Evolutionary conservation across 1,284 basidiomycete species (phyloP).

Genomic region (Cryptococcus sp.): DNA sequence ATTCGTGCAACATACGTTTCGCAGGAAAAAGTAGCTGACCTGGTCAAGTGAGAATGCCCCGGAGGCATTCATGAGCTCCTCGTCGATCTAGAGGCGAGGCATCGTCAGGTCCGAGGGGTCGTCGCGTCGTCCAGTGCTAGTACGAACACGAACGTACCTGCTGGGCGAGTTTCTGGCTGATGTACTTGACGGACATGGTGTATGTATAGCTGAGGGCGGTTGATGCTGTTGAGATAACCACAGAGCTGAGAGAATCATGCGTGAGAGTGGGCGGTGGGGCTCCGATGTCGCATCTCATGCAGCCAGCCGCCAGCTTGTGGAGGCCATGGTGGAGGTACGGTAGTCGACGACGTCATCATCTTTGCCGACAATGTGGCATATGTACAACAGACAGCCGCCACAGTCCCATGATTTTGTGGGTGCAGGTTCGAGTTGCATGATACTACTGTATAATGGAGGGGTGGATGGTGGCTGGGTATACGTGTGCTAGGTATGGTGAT

Average conservation of each 20-base stretch:
- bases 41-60: constrained; percentile 91
- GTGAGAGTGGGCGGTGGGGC: not conserved
- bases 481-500: constrained; percentile 18
- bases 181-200: constrained; percentile 67
- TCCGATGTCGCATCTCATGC: too few species aligned
- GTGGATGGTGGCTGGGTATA: constrained; percentile 7
- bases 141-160: constrained; percentile 57
- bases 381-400: constrained; percentile 1
- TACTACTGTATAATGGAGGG: too few species aligned
- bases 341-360: constrained; percentile 7
- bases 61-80: constrained; percentile 77
- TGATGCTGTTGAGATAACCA: not conserved
- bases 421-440: too few species aligned
- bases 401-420: too few species aligned
- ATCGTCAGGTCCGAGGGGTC: too few species aligned
- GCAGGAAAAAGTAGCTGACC: constrained; percentile 50
- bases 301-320: not conserved
- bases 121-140: too few species aligned
- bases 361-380: not conserved
- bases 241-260: not conserved
- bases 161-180: constrained; percentile 74
- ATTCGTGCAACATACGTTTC: not conserved
- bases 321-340: too few species aligned
- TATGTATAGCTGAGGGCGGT: not conserved
- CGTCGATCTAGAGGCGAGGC: constrained; percentile 92